Evolutionary conservation across 108 stramenopile species (phyloP).

Genomic region (Licmophora abbreviata): DNA sequence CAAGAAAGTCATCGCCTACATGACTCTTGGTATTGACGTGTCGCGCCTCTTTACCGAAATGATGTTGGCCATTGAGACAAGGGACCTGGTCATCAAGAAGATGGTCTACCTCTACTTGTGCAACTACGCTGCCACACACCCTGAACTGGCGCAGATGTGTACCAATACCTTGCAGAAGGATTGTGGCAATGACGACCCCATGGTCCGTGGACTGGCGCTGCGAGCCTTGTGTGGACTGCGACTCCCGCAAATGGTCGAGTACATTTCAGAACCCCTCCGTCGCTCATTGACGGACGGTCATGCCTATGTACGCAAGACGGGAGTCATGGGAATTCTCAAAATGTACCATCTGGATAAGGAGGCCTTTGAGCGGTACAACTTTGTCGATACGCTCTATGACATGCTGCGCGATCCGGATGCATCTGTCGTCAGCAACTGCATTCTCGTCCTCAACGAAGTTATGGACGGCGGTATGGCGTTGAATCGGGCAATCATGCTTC

Average conservation of each 20-base stretch:
- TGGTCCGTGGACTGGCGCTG: constrained; percentile 97
- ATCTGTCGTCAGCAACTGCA: constrained; percentile 91
- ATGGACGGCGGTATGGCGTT: constrained; percentile 97
- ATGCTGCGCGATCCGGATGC: constrained; percentile 97
- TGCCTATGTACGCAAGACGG: constrained; percentile 98
- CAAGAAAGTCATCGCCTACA: constrained; percentile 99
- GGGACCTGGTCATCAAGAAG: constrained; percentile 99
- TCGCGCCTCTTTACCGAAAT: constrained; percentile 98
- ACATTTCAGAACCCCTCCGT: constrained; percentile 84
- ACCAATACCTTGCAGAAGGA: constrained; percentile 98
- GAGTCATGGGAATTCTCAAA: constrained; percentile 96
- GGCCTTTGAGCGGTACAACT: constrained; percentile 59
- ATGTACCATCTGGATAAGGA: constrained; percentile 88
- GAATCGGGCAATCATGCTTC: constrained; percentile 90
- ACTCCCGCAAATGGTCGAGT: constrained; percentile 95
- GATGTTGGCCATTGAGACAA: constrained; percentile 93
- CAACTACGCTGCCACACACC: constrained; percentile 94
- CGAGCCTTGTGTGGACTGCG: constrained; percentile 88
- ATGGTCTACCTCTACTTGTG: constrained; percentile 99
- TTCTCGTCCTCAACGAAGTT: constrained; percentile 94
- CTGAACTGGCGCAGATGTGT: constrained; percentile 98
- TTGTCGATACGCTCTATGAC: constrained; percentile 92
- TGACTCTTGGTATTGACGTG: constrained; percentile 99
- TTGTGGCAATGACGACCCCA: constrained; percentile 96
- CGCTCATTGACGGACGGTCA: constrained; percentile 80